These are phyloP conservation scores for Filobasidium wieringae DNA, from an alignment of 768 basidiomycete species.

Conservation along the genomic window DNA sequence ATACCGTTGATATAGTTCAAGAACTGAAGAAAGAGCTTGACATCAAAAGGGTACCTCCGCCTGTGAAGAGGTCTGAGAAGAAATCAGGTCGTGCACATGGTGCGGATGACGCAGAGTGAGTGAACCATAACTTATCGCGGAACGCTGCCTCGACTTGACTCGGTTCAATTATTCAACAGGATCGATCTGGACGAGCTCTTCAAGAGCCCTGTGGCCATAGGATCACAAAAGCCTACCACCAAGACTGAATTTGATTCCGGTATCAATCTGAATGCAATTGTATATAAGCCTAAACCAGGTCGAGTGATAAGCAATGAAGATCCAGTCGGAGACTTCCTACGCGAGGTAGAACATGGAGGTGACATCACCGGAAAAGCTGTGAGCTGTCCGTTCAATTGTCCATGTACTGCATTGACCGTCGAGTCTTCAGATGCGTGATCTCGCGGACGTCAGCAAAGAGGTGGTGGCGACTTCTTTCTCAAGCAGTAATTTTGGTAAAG, in stretches of 20 bases:
- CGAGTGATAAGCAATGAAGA: constrained; percentile 9
- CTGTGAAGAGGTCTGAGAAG: constrained; percentile 46
- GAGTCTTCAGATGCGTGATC: constrained; percentile 48
- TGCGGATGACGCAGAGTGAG: constrained; percentile 9
- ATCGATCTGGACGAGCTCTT: constrained; percentile 34
- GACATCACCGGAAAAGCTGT: constrained; percentile 78
- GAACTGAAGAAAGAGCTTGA: constrained; percentile 58
- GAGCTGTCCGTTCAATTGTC: no score
- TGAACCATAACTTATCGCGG: neutral
- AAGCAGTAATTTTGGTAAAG: constrained; percentile 52
- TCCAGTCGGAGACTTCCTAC: constrained; percentile 48
- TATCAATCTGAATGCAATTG: neutral
- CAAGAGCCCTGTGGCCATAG: constrained; percentile 36
- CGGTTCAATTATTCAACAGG: constrained; percentile 11
- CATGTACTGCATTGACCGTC: no score
- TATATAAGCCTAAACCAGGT: constrained; percentile 3
- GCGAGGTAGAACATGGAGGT: constrained; percentile 43
- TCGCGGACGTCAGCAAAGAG: constrained; percentile 58
- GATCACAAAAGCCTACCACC: neutral
- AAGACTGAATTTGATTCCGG: neutral
- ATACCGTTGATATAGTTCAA: constrained; percentile 49
- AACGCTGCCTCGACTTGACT: neutral
- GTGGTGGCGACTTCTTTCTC: constrained; percentile 63
- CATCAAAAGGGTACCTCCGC: constrained; percentile 70
- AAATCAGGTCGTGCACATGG: constrained; percentile 13